Percentiles rank a stretch among this genome's conserved stretches.
Conservation (phyloP, 768 basidiomycete genomes). For the Collybia mongolica region DNA sequence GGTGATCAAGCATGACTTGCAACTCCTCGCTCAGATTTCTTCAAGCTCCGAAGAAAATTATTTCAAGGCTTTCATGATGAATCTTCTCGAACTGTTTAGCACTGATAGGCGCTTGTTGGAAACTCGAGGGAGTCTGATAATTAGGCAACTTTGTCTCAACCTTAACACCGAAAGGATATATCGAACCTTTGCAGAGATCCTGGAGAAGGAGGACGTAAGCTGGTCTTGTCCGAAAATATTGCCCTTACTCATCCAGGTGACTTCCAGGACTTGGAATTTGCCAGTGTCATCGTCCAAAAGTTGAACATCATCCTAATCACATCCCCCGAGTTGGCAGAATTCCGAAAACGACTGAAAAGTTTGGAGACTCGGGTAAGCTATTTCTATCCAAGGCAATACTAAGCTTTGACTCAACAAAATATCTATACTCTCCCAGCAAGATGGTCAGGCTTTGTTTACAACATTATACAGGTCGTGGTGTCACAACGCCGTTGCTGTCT, state of each 20-base stretch:
- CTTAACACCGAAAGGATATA: slow-evolving; percentile 96
- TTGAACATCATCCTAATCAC: slow-evolving; percentile 96
- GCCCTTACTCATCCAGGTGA: not conserved
- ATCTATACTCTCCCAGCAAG: slow-evolving; percentile 55
- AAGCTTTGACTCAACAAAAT: too few species aligned
- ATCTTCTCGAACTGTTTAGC: slow-evolving; percentile 91
- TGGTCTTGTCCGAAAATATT: too few species aligned
- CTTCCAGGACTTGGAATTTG: slow-evolving; percentile 90
- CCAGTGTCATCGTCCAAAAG: slow-evolving; percentile 96
- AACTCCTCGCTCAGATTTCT: slow-evolving; percentile 95
- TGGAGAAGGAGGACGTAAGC: slow-evolving; percentile 95
- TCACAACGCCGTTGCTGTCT: slow-evolving; percentile 95
- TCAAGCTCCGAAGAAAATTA: slow-evolving; percentile 94
- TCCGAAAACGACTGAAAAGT: slow-evolving; percentile 89
- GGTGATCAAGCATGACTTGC: slow-evolving; percentile 96
- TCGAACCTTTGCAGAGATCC: slow-evolving; percentile 91
- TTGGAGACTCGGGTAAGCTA: slow-evolving; percentile 82
- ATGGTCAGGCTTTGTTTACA: slow-evolving; percentile 93
- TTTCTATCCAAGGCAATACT: not conserved
- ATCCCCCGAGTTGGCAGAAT: slow-evolving; percentile 93
- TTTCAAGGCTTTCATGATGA: slow-evolving; percentile 94
- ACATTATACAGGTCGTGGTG: slow-evolving; percentile 97
- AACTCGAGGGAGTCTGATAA: slow-evolving; percentile 91
- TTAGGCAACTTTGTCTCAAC: slow-evolving; percentile 90
- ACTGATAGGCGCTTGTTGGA: slow-evolving; percentile 91